Evolutionary conservation across 257 asterid species (phyloP), one percentile per base, ranked within the genome.

Genomic region (Penstemon barbatus): DNA sequence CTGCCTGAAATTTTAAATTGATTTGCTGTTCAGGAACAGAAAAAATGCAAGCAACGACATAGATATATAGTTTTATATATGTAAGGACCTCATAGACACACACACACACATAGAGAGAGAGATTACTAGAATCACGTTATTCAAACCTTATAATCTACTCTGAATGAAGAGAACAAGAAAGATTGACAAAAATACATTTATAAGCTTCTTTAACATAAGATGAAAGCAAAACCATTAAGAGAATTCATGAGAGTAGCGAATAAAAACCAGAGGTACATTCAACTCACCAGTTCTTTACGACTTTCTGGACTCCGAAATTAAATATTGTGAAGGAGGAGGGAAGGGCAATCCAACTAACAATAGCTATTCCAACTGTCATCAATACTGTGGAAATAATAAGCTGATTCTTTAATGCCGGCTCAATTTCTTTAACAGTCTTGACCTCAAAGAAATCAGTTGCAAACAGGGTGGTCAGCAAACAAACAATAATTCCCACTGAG

Each of bases 261-360:
- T 39, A 11, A 45, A 40, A 65, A 19, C 45, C 44, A 55, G 40
- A 74, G 15, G 6, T 38, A 69, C 18, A 53, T 58, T 45, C 10
- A 39, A 40, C 79, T 65, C 69, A 82, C 90, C 87, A 82, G 77
- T 68, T 82, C 68, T 72, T 69, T 2, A 80, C 87, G 0, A 49
- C 80, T 66, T 85, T 85, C 19, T 85, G 76, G 3, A 52, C 39
- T 55, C 87, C 90, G 68, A 80, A 82, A 54, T 82, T 60, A 38
- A 75, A 85, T 61, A 85, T 69, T 46, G 90, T 85, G 81, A 85
- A 85, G 45, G 78, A 69, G 51, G 81, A 85, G 43, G 90, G 90
- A 46, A 85, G 72, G 69, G 61, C 79, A 42, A 76, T 19, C 76
- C 77, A 82, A 71, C 76, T 79, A 74, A 80, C 87, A 12, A 76